These are phyloP conservation scores for Goniomonas avonlea DNA, from an alignment of 78 protist genomes.

Conservation along the genomic window DNA sequence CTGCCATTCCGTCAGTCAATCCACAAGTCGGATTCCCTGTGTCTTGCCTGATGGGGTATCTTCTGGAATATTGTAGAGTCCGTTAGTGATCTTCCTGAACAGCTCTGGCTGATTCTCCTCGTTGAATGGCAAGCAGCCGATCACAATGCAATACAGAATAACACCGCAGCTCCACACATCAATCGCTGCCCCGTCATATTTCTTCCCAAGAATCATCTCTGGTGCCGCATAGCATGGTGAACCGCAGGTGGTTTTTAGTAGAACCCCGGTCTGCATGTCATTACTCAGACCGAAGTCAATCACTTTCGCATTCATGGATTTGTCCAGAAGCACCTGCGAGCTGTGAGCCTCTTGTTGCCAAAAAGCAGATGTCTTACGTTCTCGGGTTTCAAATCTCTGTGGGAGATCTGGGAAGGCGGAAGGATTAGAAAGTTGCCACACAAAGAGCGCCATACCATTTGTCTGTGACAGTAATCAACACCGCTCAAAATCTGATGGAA, in stretches of 20 bases:
- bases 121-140: slow-evolving; percentile 54
- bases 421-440: not conserved
- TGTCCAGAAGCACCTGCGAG: not conserved
- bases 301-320: too few species aligned
- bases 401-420: not conserved
- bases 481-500: slow-evolving; percentile 59
- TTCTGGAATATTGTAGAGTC: not conserved
- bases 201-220: slow-evolving; percentile 47
- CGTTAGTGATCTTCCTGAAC: slow-evolving; percentile 31
- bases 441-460: not conserved
- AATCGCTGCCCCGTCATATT: slow-evolving; percentile 26
- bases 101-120: slow-evolving; percentile 22
- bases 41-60: not conserved
- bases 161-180: slow-evolving; percentile 61
- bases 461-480: slow-evolving; percentile 50
- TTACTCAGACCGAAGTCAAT: slow-evolving; percentile 46
- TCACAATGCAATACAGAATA: slow-evolving; percentile 36
- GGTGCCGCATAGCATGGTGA: slow-evolving; percentile 62
- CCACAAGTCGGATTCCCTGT: not conserved
- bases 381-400: slow-evolving; percentile 35
- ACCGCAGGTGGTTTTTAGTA: slow-evolving; percentile 55
- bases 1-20: not conserved
- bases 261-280: not conserved
- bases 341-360: not conserved
- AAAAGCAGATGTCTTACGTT: slow-evolving; percentile 9